Percentiles rank a stretch among this genome's conserved stretches.
phyloP scores from a whole-genome alignment of 768 basidiomycete species.

The Tremella fuciformis region DNA sequence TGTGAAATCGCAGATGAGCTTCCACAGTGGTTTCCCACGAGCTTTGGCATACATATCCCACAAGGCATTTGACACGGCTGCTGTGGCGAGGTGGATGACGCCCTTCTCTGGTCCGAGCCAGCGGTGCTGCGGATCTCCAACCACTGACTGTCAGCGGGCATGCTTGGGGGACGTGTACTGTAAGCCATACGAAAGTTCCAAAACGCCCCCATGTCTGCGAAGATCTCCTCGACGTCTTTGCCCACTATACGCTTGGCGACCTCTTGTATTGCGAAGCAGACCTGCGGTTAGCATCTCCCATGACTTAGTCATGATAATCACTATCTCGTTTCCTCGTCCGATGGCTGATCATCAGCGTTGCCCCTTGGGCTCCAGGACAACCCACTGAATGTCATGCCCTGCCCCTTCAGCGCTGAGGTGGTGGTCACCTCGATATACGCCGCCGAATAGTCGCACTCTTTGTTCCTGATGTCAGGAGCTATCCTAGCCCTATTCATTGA shows the following conservation, averaged over 20 bases:
- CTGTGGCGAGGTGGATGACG: slow-evolving; percentile 85
- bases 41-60: slow-evolving; percentile 69
- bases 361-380: background rate
- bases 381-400: slow-evolving; percentile 55
- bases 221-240: slow-evolving; percentile 74
- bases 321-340: slow-evolving; percentile 85
- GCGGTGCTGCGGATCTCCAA: slow-evolving; percentile 82
- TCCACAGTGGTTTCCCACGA: slow-evolving; percentile 87
- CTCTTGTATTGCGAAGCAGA: slow-evolving; percentile 73
- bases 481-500: no score
- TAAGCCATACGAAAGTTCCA: slow-evolving; percentile 67
- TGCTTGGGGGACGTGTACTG: background rate
- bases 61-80: slow-evolving; percentile 83
- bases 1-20: slow-evolving; percentile 85
- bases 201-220: slow-evolving; percentile 83
- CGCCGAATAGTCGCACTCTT: slow-evolving; percentile 91
- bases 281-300: no score
- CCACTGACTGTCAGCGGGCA: slow-evolving; percentile 53
- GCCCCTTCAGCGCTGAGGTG: slow-evolving; percentile 69
- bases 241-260: slow-evolving; percentile 79
- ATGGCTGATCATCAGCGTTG: slow-evolving; percentile 36
- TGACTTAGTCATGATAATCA: no score
- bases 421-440: slow-evolving; percentile 81
- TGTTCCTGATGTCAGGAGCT: slow-evolving; percentile 64
- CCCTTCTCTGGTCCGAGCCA: slow-evolving; percentile 98